Percentiles rank a stretch among this genome's conserved stretches.
phyloP scores from a whole-genome alignment of 805 yeast species.

The Ogataea dorogensis region DNA sequence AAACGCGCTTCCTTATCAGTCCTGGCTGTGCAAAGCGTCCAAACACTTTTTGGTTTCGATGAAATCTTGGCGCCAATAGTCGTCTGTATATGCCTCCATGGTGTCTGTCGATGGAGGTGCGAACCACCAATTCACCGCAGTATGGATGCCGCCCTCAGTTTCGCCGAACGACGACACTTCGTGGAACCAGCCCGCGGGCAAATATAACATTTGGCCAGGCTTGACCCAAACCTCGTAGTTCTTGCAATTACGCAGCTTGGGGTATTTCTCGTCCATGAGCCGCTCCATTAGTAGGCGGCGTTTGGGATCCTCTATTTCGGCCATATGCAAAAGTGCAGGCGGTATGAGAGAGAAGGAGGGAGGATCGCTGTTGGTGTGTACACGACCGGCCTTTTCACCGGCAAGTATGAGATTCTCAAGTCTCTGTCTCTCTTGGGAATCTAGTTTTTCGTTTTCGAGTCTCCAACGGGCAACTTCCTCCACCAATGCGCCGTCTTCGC shows the following conservation, averaged over 20 bases:
- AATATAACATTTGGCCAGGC: slow-evolving; percentile 65
- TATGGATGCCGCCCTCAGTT: slow-evolving; percentile 40
- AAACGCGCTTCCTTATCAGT: slow-evolving; percentile 6
- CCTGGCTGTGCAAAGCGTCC: slow-evolving; percentile 11
- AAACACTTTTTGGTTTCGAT: slow-evolving; percentile 39
- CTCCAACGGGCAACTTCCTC: slow-evolving; percentile 49
- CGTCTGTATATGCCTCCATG: slow-evolving; percentile 43
- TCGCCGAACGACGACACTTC: slow-evolving; percentile 68
- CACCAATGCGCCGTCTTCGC: slow-evolving; percentile 60
- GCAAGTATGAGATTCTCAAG: slow-evolving; percentile 31
- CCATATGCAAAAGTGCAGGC: slow-evolving; percentile 59
- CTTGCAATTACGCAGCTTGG: slow-evolving; percentile 43
- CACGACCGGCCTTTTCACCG: slow-evolving; percentile 16
- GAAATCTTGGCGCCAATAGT: slow-evolving; percentile 55
- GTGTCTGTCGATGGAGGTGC: slow-evolving; percentile 53
- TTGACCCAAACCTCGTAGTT: slow-evolving; percentile 46
- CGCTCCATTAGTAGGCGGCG: slow-evolving; percentile 30
- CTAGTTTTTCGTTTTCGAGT: slow-evolving; percentile 24
- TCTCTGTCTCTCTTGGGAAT: slow-evolving; percentile 27
- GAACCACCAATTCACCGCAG: slow-evolving; percentile 75
- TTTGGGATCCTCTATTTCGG: slow-evolving; percentile 42
- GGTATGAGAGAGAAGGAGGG: slow-evolving; percentile 69
- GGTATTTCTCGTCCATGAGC: slow-evolving; percentile 45
- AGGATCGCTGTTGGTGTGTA: slow-evolving; percentile 44
- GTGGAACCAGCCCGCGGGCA: slow-evolving; percentile 83